These are phyloP conservation scores for Metarhizium robertsii DNA, from an alignment of 2,329 filamentous ascomycete genomes.

Conservation along the genomic window DNA sequence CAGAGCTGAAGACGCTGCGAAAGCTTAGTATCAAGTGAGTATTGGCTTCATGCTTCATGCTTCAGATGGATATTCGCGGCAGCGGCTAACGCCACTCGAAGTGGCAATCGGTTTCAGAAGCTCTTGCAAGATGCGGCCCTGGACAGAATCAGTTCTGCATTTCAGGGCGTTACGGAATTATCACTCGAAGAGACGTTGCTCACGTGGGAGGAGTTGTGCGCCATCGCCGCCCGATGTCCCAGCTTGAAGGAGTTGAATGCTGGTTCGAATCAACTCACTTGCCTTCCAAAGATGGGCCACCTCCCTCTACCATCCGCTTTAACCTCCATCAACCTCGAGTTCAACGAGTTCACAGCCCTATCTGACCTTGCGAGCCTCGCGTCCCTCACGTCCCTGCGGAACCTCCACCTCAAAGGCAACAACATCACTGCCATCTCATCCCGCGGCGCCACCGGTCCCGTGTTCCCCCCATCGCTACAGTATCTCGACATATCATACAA, in stretches of 20 bases:
- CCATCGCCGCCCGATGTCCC: conserved; percentile 43
- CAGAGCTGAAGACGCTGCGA: conserved; percentile 55
- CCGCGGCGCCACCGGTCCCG: conserved; percentile 20
- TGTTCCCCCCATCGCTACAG: conserved; percentile 45
- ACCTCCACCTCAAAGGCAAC: conserved; percentile 69
- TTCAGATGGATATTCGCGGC: not conserved
- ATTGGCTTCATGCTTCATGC: not conserved
- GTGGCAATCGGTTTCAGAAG: conserved; percentile 62
- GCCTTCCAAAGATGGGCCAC: conserved; percentile 34
- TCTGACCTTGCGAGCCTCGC: conserved; percentile 47
- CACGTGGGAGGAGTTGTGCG: conserved; percentile 53
- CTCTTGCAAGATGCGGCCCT: conserved; percentile 27
- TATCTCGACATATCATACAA: conserved; percentile 72
- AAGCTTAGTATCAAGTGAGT: conserved; percentile 63
- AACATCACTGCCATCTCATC: conserved; percentile 41
- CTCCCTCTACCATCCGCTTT: conserved; percentile 39
- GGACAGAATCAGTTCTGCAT: conserved; percentile 25
- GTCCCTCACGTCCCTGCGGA: conserved; percentile 41
- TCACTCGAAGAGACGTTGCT: conserved; percentile 60
- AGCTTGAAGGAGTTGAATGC: conserved; percentile 41
- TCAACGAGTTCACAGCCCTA: conserved; percentile 57
- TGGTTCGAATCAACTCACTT: conserved; percentile 48
- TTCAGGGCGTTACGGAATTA: conserved; percentile 48
- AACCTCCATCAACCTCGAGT: conserved; percentile 59
- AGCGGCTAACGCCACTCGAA: conserved; percentile 21